A percentile compares a stretch with the other conserved stretches of the same genome.
Conservation (phyloP, 108 stramenopile genomes). For the Cylindrotheca fusiformis region DNA sequence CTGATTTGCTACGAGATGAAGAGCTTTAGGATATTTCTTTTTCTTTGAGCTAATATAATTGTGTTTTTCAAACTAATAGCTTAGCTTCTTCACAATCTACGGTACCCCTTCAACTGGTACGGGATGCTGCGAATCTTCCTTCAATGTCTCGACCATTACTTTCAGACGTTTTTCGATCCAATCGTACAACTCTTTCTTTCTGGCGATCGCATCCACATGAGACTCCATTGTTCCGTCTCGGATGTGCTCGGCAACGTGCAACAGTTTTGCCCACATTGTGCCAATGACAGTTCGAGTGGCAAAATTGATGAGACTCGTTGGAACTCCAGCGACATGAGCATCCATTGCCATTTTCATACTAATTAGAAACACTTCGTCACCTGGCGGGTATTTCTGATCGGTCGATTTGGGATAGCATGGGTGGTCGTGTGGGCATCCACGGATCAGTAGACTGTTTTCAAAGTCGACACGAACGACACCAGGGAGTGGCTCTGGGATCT, state of each 20-base stretch:
- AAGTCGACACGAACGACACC: conserved; percentile 52
- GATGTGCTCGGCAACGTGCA: conserved; percentile 65
- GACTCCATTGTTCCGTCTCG: conserved; percentile 52
- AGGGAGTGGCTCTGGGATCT: conserved; percentile 27
- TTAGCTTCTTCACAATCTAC: too few species aligned
- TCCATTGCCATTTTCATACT: conserved; percentile 42
- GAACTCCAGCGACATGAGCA: conserved; percentile 42
- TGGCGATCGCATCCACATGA: conserved; percentile 54
- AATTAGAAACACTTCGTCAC: conserved; percentile 48
- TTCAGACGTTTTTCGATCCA: conserved; percentile 58
- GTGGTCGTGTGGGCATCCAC: conserved; percentile 68
- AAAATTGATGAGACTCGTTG: conserved; percentile 63
- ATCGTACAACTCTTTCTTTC: conserved; percentile 57
- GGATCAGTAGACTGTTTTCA: conserved; percentile 47
- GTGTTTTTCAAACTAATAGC: too few species aligned
- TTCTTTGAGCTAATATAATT: too few species aligned
- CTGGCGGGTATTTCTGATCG: conserved; percentile 23
- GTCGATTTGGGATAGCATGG: conserved; percentile 29
- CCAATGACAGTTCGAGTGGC: conserved; percentile 55
- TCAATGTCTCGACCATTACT: conserved; percentile 38
- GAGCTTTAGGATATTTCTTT: too few species aligned
- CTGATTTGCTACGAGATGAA: too few species aligned
- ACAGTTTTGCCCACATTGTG: conserved; percentile 52
- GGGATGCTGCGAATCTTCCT: too few species aligned
- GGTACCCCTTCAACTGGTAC: too few species aligned